Percentiles rank a stretch among this genome's conserved stretches.
Evolutionary conservation across 2,329 filamentous ascomycete species (phyloP).

Genomic region (Zasmidium angulare): DNA sequence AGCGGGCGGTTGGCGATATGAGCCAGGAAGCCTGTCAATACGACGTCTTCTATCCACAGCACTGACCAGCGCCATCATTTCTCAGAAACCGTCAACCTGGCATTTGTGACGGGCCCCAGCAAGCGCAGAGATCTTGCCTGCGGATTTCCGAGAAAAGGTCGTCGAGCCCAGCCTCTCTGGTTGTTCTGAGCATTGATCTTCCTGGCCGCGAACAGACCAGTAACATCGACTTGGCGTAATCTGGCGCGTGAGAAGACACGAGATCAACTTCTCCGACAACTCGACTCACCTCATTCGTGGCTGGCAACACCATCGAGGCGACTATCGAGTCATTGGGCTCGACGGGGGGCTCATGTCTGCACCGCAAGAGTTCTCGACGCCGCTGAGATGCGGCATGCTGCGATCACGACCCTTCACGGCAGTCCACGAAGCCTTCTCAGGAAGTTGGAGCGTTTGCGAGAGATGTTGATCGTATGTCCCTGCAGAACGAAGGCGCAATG

Average conservation of each 20-base stretch:
- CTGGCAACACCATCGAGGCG: not conserved
- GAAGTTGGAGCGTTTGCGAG: not conserved
- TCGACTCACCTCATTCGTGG: not conserved
- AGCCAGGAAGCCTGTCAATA: not conserved
- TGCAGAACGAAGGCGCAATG: not conserved
- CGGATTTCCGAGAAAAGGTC: constrained; percentile 3
- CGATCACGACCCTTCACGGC: not conserved
- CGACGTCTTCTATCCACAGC: not conserved
- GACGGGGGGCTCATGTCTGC: not conserved
- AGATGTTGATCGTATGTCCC: not conserved
- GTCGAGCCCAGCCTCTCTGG: not conserved
- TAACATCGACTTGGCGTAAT: not conserved
- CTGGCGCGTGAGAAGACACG: not conserved
- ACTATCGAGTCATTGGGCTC: not conserved
- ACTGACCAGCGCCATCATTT: not conserved
- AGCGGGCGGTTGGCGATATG: not conserved
- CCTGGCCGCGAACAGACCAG: not conserved
- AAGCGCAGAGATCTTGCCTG: not conserved
- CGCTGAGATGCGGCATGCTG: not conserved
- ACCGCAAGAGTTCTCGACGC: not conserved
- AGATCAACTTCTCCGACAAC: not conserved
- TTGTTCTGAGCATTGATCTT: not conserved
- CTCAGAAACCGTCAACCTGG: not conserved
- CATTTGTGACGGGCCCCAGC: not conserved
- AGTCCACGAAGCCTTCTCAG: not conserved